Percentiles rank a stretch among this genome's conserved stretches.
Evolutionary conservation across 2,329 filamentous ascomycete species (phyloP).

Genomic region (Periglandula ipomoeae): DNA sequence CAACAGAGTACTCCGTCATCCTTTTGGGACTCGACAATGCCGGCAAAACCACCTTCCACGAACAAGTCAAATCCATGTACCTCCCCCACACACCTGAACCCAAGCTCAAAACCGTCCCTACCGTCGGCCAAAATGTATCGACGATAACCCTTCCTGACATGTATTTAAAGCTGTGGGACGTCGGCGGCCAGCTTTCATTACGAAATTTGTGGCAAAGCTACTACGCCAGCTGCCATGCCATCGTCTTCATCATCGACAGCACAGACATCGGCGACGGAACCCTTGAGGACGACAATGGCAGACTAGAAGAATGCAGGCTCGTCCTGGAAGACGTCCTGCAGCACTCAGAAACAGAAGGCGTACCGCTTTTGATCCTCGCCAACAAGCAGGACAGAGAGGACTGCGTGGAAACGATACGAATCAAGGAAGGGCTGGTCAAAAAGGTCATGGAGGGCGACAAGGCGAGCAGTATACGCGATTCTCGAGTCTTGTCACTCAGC

Average conservation of each 20-base stretch:
- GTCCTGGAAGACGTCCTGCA: slow-evolving; percentile 87
- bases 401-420: slow-evolving; percentile 92
- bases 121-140: slow-evolving; percentile 92
- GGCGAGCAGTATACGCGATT: slow-evolving; percentile 77
- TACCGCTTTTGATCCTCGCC: slow-evolving; percentile 83
- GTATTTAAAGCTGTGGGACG: slow-evolving; percentile 98
- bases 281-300: slow-evolving; percentile 44
- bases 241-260: slow-evolving; percentile 95
- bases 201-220: slow-evolving; percentile 93
- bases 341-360: slow-evolving; percentile 79
- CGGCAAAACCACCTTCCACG: slow-evolving; percentile 95
- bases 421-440: slow-evolving; percentile 93
- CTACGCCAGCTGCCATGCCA: slow-evolving; percentile 87
- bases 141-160: slow-evolving; percentile 86
- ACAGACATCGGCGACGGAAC: slow-evolving; percentile 84
- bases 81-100: slow-evolving; percentile 51
- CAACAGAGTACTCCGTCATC: slow-evolving; percentile 86
- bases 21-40: slow-evolving; percentile 96
- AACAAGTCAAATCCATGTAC: slow-evolving; percentile 89
- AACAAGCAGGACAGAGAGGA: slow-evolving; percentile 98
- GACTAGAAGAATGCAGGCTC: slow-evolving; percentile 79
- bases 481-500: slow-evolving; percentile 80
- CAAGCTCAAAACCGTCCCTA: slow-evolving; percentile 82
- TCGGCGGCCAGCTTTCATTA: slow-evolving; percentile 84
- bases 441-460: slow-evolving; percentile 94